Evolutionary conservation across 257 asterid species (phyloP).

Genomic region (Ilex aquifolium): DNA sequence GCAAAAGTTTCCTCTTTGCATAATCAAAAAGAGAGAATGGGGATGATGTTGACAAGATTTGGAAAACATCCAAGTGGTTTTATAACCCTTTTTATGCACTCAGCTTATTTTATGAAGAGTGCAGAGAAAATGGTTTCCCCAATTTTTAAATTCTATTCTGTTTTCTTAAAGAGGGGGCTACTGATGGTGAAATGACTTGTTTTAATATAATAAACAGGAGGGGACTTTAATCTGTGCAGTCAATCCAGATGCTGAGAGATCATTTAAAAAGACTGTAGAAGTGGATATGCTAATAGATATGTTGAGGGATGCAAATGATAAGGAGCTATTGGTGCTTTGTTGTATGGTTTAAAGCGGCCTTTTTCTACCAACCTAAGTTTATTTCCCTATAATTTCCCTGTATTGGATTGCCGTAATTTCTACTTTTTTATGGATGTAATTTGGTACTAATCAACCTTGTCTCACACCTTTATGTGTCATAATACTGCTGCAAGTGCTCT

Average conservation of each 20-base stretch:
- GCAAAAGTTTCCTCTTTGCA: neutral
- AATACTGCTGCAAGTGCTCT: no score
- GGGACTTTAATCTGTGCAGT: conserved; percentile 65
- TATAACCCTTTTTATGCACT: no score
- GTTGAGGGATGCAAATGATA: conserved; percentile 73
- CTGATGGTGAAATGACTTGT: conserved; percentile 33
- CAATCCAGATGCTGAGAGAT: conserved; percentile 66
- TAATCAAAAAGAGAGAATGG: neutral
- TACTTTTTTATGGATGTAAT: no score
- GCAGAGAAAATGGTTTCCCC: neutral
- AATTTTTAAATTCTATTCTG: neutral
- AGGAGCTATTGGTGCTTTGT: conserved; percentile 51
- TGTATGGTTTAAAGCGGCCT: neutral
- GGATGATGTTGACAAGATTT: no score
- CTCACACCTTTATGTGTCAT: no score
- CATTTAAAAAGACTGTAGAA: conserved; percentile 10
- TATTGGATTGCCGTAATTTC: no score
- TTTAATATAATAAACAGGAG: conserved; percentile 74
- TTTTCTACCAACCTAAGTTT: no score
- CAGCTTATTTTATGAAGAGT: no score
- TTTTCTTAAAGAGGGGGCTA: conserved; percentile 16
- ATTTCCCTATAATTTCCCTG: no score
- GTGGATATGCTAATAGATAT: conserved; percentile 25
- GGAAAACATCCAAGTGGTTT: neutral
- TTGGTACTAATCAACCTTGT: no score